phyloP scores from a whole-genome alignment of 805 yeast genomes.

The Debaryomyces maramus region DNA sequence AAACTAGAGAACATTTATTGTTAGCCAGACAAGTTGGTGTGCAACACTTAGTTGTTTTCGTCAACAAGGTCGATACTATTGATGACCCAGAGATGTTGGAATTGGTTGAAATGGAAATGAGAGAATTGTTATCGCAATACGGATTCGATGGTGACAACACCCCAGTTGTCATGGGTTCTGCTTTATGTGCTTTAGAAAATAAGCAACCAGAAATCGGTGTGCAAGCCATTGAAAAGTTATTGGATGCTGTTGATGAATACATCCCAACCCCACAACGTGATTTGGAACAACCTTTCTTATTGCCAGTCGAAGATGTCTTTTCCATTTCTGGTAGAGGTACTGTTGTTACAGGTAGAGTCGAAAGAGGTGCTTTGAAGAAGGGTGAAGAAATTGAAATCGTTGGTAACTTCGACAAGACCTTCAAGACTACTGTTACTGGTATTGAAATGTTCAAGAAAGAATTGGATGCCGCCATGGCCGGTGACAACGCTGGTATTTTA shows the following conservation, averaged over 20 bases:
- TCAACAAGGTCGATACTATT: conserved; percentile 95
- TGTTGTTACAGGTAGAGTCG: conserved; percentile 98
- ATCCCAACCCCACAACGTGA: conserved; percentile 98
- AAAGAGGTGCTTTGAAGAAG: conserved; percentile 95
- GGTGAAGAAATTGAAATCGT: conserved; percentile 99
- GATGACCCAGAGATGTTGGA: conserved; percentile 99
- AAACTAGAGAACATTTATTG: conserved; percentile 97
- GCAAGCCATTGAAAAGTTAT: conserved; percentile 75
- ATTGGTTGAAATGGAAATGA: conserved; percentile 99
- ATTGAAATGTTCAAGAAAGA: conserved; percentile 99
- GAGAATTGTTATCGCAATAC: conserved; percentile 85
- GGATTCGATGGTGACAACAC: conserved; percentile 98
- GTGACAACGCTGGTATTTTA: conserved; percentile 97
- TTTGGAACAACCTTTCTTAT: conserved; percentile 90
- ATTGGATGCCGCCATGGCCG: conserved; percentile 95
- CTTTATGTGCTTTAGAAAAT: conserved; percentile 91
- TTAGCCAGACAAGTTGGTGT: conserved; percentile 99
- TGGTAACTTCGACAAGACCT: conserved; percentile 81
- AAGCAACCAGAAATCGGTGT: conserved; percentile 88
- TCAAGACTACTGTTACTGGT: conserved; percentile 95
- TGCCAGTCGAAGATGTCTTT: conserved; percentile 97
- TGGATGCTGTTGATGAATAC: conserved; percentile 89
- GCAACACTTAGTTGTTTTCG: conserved; percentile 94
- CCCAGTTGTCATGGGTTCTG: conserved; percentile 98
- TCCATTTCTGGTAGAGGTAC: conserved; percentile 99